These are phyloP conservation scores for Aspergillus sojae DNA, from an alignment of 2,329 filamentous ascomycete genomes.

Conservation along the genomic window DNA sequence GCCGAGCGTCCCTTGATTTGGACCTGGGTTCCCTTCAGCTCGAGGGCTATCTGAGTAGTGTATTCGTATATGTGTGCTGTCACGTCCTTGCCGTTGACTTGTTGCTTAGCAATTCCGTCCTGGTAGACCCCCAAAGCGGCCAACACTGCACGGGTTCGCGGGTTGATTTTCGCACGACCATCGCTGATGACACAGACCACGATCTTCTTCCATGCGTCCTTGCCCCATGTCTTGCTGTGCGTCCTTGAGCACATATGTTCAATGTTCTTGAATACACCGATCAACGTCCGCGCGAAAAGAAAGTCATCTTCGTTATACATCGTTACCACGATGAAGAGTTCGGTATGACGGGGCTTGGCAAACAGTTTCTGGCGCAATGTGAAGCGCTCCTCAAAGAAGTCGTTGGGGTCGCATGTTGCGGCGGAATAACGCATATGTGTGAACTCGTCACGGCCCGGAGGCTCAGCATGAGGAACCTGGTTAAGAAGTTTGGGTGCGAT, in stretches of 20 bases:
- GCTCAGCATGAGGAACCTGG: slow-evolving; percentile 79
- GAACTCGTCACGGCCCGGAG: slow-evolving; percentile 78
- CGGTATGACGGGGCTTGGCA: slow-evolving; percentile 87
- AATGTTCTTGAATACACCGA: slow-evolving; percentile 97
- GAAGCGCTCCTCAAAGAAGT: slow-evolving; percentile 88
- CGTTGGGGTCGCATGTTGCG: slow-evolving; percentile 86
- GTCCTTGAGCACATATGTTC: slow-evolving; percentile 95
- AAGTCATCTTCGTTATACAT: slow-evolving; percentile 99
- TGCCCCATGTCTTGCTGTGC: slow-evolving; percentile 96
- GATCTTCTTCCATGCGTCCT: slow-evolving; percentile 99
- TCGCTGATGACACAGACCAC: slow-evolving; percentile 98
- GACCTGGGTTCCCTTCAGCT: slow-evolving; percentile 88
- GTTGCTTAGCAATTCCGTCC: slow-evolving; percentile 96
- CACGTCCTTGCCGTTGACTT: slow-evolving; percentile 94
- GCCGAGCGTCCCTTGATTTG: slow-evolving; percentile 77
- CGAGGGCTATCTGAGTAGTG: slow-evolving; percentile 65
- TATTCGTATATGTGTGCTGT: slow-evolving; percentile 95
- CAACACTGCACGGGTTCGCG: slow-evolving; percentile 82
- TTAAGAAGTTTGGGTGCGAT: slow-evolving; percentile 86
- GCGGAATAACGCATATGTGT: slow-evolving; percentile 86
- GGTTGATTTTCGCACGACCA: slow-evolving; percentile 95
- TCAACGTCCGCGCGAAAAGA: slow-evolving; percentile 92
- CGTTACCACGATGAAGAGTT: slow-evolving; percentile 93
- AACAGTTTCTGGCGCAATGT: slow-evolving; percentile 90
- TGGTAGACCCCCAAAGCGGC: slow-evolving; percentile 96